Base-by-base conservation (phyloP, 2,329 filamentous ascomycete species). In the Ascocoryne sarcoides region DNA sequence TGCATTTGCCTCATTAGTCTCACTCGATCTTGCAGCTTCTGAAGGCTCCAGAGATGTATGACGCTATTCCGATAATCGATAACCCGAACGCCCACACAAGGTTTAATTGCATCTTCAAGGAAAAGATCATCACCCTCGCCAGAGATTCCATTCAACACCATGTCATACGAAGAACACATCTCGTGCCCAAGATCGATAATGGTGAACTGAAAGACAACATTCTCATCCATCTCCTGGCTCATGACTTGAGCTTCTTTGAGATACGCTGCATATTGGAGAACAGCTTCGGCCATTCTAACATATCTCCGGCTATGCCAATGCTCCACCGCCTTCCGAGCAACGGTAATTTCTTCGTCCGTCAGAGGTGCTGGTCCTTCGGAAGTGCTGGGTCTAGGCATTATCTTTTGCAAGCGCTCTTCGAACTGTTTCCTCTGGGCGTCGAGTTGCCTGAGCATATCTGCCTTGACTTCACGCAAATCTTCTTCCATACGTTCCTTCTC, bases 171-270 rank as follows among this genome's bases (percentile, higher is more conserved):
- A 3, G 92, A 98, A 52, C 84, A 89, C 50, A 93, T 74, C 16
- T 79, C 80, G 56, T 98, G 89, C 1, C 92, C 92, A 47, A 83
- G 69, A 54, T 95, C 90, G 21, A 96, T 79, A 41, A 95, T 80
- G 10, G 86, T 83, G 59, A 96, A 98, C 61, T 98, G 92, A 60
- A 98, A 96, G 15, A 90, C 82, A 7, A 95, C 84, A 49, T 79
- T 79, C 60, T 95, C 92, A 52, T 92, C 85, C 67, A 98, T 84
- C 55, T 94, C 86, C 53, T 95, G 90, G 65, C 89, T 94, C 86
- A 98, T 92, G 45, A 98, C 82, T 58, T 98, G 92, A 1, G 92
- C 92, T 63, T 98, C 92, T 60, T 98, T 98, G 43, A 98, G 64
- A 19, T 81, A 76, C 5, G 85, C 79, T 2, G 90, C 90, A 59